Evolutionary conservation across 2,329 filamentous ascomycete genomes (phyloP), one percentile per base, ranked within the genome.

Genomic region (Canariomyces notabilis): DNA sequence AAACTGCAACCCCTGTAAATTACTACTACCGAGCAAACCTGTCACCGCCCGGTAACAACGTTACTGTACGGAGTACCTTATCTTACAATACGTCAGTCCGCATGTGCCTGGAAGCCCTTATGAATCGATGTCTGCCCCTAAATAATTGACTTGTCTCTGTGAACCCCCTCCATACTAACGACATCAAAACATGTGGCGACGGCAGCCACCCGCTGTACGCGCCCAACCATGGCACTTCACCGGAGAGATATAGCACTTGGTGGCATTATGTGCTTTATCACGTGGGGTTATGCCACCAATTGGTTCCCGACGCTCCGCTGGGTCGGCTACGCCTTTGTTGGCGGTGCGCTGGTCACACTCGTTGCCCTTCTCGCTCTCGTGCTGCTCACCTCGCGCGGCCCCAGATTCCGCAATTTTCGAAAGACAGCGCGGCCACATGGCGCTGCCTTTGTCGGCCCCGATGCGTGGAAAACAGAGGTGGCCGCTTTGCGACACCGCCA

Each of bases 231-330:
- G 85, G 82, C 80, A 75, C 75, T 88, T 71, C 80, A 80, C 74
- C 79, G 80, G 71, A 81, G 79, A 75, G 77, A 89, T 77, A 75
- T 83, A 66, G 75, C 80, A 64, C 66, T 86, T 67, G 81, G 82
- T 65, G 77, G 76, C 65, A 66, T 85, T 64, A 81, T 76, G 66
- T 77, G 75, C 65, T 88, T 95, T 67, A 73, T 96, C 64, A 84
- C 88, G 64, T 97, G 91, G 91, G 87, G 87, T 52, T 84, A 90
- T 65, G 77, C 85, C 50, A 83, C 88, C 57, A 83, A 86, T 70
- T 94, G 86, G 83, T 74, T 89, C 59, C 89, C 91, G 22, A 71
- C 82, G 49, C 73, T 97, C 56, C 88, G 89, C 65, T 95, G 87
- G 77, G 75, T 87, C 34, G 87, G 86, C 59, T 87, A 95, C 67